phyloP scores from a whole-genome alignment of 176 grass and related monocot genomes.

The Elaeis guineensis region DNA sequence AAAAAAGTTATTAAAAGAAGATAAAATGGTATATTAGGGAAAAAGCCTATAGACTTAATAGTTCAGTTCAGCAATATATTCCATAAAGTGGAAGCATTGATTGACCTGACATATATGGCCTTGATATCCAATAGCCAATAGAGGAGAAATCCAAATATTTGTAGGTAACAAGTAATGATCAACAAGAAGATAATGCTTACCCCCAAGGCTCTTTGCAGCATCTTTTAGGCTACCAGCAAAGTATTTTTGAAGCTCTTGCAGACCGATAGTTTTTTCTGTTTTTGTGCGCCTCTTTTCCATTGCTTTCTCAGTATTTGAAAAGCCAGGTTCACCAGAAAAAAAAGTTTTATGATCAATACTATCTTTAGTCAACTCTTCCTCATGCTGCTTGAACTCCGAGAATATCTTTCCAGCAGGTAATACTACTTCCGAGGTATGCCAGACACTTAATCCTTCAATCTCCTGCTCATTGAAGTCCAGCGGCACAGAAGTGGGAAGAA shows the following conservation, averaged over 20 bases:
- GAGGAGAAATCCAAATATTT: too few relatives aligned
- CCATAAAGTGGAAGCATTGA: too few relatives aligned
- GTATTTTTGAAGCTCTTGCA: constrained; percentile 79
- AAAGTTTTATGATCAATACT: constrained; percentile 3
- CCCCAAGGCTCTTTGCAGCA: constrained; percentile 95
- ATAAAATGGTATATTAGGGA: too few relatives aligned
- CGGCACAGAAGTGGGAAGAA: constrained; percentile 19
- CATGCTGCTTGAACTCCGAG: constrained; percentile 31
- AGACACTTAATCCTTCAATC: constrained; percentile 59
- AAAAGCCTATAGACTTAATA: too few relatives aligned
- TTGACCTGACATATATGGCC: too few relatives aligned
- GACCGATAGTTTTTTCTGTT: constrained; percentile 62
- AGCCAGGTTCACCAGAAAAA: constrained; percentile 30
- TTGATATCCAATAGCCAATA: too few relatives aligned
- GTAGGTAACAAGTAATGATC: too few relatives aligned
- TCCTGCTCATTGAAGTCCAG: constrained; percentile 44
- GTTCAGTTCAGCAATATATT: too few relatives aligned
- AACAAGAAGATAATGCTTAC: constrained; percentile 28
- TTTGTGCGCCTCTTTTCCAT: constrained; percentile 67
- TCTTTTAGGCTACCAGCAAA: constrained; percentile 97
- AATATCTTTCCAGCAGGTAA: constrained; percentile 34
- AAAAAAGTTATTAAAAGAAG: too few relatives aligned
- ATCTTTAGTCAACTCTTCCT: constrained; percentile 38
- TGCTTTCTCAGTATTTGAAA: constrained; percentile 31
- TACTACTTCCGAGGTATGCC: constrained; percentile 27